Evolutionary conservation across 306 rosid genomes (phyloP), one percentile per base, ranked within the genome.

Genomic region (Prunus kanzakura): DNA sequence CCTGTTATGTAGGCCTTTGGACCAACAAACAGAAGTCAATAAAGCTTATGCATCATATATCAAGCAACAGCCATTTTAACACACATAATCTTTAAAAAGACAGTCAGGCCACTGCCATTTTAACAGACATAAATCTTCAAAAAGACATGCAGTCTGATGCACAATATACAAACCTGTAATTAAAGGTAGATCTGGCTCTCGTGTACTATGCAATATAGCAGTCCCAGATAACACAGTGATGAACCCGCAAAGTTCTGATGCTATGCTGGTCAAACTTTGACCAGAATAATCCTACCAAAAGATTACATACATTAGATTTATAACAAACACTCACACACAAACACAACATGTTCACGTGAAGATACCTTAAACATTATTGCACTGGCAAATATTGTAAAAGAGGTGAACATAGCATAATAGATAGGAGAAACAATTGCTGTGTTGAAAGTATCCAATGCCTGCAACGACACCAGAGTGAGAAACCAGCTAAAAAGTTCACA

Each of bases 361-460:
- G 49, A 71, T 80, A 90, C 97, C 98, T 92, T 95, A 50, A 92
- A 95, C 98, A 95, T 95, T 75, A 95, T 92, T 64, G 86, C 89
- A 62, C 96, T 90, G 74, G 97, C 98, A 25, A 92, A 83, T 77
- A 95, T 92, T 73, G 97, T 95, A 84, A 90, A 88, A 60, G 93
- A 65, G 58, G 97, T 95, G 89, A 92, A 95, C 90, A 95, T 76
- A 78, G 97, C 97, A 76, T 89, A 91, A 87, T 94, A 87, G 61
- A 91, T 92, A 3, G 97, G 96, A 46, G 97, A 92, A 81, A 95
- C 97, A 75, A 92, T 80, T 30, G 98, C 82, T 11, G 98, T 88
- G 79, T 92, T 91, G 75, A 92, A 94, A 75, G 85, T 94, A 77
- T 90, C 97, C 93, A 94, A 77, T 65, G 96, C 98, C 97, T 92